phyloP scores from a whole-genome alignment of 1,284 basidiomycete species.

The Leccinum variabile region DNA sequence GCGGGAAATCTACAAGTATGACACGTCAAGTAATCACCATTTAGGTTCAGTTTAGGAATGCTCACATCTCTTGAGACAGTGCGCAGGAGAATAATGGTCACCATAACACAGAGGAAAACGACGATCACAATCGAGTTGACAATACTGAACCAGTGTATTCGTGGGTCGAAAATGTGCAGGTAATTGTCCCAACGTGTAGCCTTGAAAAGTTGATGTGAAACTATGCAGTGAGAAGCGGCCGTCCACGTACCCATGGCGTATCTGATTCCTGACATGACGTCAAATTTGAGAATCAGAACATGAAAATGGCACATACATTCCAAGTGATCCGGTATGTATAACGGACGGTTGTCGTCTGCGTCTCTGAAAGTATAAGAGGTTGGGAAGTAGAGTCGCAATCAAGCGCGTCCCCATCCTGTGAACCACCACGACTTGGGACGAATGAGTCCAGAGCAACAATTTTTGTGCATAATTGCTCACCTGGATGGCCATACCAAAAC shows the following conservation, averaged over 20 bases:
- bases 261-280: constrained; percentile 63
- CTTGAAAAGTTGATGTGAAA: constrained; percentile 39
- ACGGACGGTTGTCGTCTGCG: constrained; percentile 63
- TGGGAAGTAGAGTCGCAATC: constrained; percentile 38
- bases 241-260: constrained; percentile 71
- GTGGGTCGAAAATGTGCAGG: constrained; percentile 77
- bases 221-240: not conserved
- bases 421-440: constrained; percentile 54
- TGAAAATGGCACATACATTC: constrained; percentile 55
- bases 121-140: constrained; percentile 93
- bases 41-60: constrained; percentile 27
- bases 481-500: constrained; percentile 90
- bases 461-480: constrained; percentile 37
- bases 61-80: constrained; percentile 87
- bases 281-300: constrained; percentile 4
- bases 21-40: constrained; percentile 38
- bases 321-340: constrained; percentile 92
- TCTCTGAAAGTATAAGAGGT: constrained; percentile 66
- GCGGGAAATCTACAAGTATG: constrained; percentile 75
- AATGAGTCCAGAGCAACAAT: constrained; percentile 5
- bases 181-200: constrained; percentile 98
- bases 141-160: constrained; percentile 90
- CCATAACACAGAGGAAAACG: constrained; percentile 90
- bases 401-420: constrained; percentile 47
- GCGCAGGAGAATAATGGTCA: constrained; percentile 86